phyloP scores from a whole-genome alignment of 768 basidiomycete species.

The Albatrellus ellisii region DNA sequence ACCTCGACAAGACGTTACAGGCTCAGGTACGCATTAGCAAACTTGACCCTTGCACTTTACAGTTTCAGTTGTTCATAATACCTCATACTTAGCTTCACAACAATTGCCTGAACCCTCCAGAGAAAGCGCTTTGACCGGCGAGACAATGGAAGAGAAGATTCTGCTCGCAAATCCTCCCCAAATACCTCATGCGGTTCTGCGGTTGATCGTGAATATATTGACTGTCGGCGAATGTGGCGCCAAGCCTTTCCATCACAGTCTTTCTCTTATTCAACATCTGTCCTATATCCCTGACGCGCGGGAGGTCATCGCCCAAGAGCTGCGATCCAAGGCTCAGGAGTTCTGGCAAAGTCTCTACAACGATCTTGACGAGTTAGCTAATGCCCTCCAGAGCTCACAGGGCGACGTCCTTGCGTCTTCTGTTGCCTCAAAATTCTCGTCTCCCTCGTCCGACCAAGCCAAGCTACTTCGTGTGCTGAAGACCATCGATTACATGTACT shows the following conservation, averaged over 20 bases:
- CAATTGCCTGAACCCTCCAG: constrained; percentile 8
- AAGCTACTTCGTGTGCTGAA: constrained; percentile 91
- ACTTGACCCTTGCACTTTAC: neutral
- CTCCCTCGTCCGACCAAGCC: constrained; percentile 91
- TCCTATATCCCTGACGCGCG: constrained; percentile 82
- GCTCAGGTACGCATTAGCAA: neutral
- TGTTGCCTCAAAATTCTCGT: constrained; percentile 82
- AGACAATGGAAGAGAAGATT: constrained; percentile 25
- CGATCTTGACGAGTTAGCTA: constrained; percentile 69
- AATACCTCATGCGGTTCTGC: constrained; percentile 74
- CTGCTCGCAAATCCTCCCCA: constrained; percentile 66
- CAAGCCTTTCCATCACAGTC: constrained; percentile 89
- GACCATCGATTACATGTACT: constrained; percentile 95
- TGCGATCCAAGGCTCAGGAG: constrained; percentile 76
- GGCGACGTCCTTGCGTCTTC: constrained; percentile 47
- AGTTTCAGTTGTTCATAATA: neutral
- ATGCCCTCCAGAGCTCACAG: constrained; percentile 42
- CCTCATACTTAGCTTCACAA: neutral
- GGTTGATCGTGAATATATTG: constrained; percentile 90
- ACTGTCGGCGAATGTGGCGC: constrained; percentile 97
- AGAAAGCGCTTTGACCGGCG: constrained; percentile 3
- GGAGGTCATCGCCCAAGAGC: constrained; percentile 80
- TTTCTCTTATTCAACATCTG: constrained; percentile 85
- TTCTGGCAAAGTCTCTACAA: constrained; percentile 62
- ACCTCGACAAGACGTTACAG: neutral